A percentile compares a stretch with the other conserved stretches of the same genome.
phyloP scores from a whole-genome alignment of 2,329 filamentous ascomycete genomes.

The Cercospora zeae-maydis region DNA sequence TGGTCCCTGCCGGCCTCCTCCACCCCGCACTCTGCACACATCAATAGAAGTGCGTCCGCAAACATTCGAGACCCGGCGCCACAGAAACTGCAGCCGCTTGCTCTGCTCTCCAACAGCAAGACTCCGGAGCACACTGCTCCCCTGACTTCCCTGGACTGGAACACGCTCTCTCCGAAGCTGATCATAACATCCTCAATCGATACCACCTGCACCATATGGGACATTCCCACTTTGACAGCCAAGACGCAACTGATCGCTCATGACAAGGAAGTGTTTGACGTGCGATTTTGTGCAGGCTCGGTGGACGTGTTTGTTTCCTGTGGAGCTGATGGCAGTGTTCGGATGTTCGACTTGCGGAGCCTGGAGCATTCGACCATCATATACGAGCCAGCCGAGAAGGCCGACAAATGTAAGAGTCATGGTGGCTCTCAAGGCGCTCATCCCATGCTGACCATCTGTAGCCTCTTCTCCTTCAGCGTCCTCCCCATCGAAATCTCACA shows the following conservation, averaged over 20 bases:
- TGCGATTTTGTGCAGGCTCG: slow-evolving; percentile 94
- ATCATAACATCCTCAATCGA: slow-evolving; percentile 99
- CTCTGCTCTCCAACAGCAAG: slow-evolving; percentile 93
- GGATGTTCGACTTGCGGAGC: slow-evolving; percentile 97
- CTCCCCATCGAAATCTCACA: slow-evolving; percentile 72
- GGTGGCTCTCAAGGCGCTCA: neutral
- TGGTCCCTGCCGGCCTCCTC: slow-evolving; percentile 73
- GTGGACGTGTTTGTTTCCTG: slow-evolving; percentile 99
- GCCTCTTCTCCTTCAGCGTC: slow-evolving; percentile 49
- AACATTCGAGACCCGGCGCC: slow-evolving; percentile 58
- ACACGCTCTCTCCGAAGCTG: slow-evolving; percentile 89
- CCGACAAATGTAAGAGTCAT: slow-evolving; percentile 46
- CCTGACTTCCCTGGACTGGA: slow-evolving; percentile 96
- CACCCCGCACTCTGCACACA: slow-evolving; percentile 52
- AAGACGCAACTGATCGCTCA: slow-evolving; percentile 98
- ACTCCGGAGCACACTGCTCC: slow-evolving; percentile 97
- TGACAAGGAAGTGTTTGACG: slow-evolving; percentile 98
- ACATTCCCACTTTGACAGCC: slow-evolving; percentile 93
- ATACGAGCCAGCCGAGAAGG: slow-evolving; percentile 92
- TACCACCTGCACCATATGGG: slow-evolving; percentile 99
- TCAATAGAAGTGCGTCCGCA: slow-evolving; percentile 61
- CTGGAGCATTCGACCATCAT: slow-evolving; percentile 98
- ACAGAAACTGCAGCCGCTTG: slow-evolving; percentile 86
- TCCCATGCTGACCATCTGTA: slow-evolving; percentile 1
- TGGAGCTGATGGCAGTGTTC: slow-evolving; percentile 92